Conservation (phyloP, 305 asterid genomes). For the Fraxinus sp. region DNA sequence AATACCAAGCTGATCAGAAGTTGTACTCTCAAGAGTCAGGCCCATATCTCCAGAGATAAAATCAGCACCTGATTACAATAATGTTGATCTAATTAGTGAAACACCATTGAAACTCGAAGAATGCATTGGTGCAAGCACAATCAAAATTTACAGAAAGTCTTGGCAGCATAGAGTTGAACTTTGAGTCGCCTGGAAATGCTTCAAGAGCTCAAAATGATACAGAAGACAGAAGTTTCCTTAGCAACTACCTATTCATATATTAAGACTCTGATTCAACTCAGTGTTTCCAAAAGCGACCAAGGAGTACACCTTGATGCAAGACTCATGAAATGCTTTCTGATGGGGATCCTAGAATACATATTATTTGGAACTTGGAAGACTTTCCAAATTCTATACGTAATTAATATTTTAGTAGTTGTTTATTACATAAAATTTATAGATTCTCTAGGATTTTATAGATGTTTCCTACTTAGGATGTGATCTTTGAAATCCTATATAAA, state of each 20-base stretch:
- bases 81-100: slow-evolving; percentile 15
- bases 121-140: not conserved
- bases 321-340: not conserved
- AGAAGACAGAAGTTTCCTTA: not conserved
- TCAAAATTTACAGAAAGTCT: not conserved
- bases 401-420: too few relatives aligned
- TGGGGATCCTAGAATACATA: not conserved
- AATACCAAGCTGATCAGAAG: slow-evolving; percentile 98
- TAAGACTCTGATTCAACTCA: not conserved
- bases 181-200: not conserved
- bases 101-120: slow-evolving; percentile 6
- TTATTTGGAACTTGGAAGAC: not conserved
- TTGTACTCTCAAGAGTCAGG: slow-evolving; percentile 63
- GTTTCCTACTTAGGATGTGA: not conserved
- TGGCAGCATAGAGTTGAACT: not conserved
- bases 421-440: not conserved
- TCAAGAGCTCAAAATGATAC: not conserved
- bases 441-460: not conserved
- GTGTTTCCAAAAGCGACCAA: not conserved
- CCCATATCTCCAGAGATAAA: slow-evolving; percentile 89
- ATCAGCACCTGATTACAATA: slow-evolving; percentile 72
- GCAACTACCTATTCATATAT: not conserved
- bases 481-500: not conserved
- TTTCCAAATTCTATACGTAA: not conserved
- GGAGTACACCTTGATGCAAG: not conserved